These are phyloP conservation scores for Schizochytrium sp. DNA, from an alignment of 108 stramenopile species.

Conservation along the genomic window DNA sequence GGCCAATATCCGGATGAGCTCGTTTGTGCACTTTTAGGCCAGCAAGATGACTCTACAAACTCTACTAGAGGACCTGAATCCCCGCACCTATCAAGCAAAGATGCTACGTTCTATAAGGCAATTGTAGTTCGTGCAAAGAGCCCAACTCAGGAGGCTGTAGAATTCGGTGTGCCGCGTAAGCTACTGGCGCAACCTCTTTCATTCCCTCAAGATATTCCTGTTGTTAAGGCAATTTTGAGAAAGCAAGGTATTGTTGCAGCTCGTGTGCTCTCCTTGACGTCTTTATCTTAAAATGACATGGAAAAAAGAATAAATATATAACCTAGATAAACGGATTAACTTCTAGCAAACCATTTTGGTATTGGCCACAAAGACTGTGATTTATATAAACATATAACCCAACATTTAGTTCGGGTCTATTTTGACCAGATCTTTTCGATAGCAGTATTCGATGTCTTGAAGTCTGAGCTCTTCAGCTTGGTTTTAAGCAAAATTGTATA, in stretches of 20 bases:
- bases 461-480: too few species aligned
- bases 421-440: too few species aligned
- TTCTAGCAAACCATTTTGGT: too few species aligned
- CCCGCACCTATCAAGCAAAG: background rate
- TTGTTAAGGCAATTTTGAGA: conserved; percentile 29
- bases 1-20: background rate
- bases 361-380: too few species aligned
- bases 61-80: too few species aligned
- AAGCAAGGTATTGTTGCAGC: conserved; percentile 23
- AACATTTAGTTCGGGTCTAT: too few species aligned
- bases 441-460: too few species aligned
- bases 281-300: background rate
- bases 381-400: too few species aligned
- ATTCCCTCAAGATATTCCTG: conserved; percentile 37
- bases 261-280: background rate
- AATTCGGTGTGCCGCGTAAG: conserved; percentile 17
- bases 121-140: background rate
- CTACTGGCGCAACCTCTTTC: conserved; percentile 7
- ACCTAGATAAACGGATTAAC: too few species aligned
- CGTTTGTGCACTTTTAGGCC: background rate
- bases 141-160: background rate
- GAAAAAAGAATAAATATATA: too few species aligned
- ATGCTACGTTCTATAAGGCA: conserved; percentile 29
- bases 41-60: background rate
- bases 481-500: too few species aligned